Evolutionary conservation across 1,284 basidiomycete genomes (phyloP).

Genomic region (Leccinum subrobustum): DNA sequence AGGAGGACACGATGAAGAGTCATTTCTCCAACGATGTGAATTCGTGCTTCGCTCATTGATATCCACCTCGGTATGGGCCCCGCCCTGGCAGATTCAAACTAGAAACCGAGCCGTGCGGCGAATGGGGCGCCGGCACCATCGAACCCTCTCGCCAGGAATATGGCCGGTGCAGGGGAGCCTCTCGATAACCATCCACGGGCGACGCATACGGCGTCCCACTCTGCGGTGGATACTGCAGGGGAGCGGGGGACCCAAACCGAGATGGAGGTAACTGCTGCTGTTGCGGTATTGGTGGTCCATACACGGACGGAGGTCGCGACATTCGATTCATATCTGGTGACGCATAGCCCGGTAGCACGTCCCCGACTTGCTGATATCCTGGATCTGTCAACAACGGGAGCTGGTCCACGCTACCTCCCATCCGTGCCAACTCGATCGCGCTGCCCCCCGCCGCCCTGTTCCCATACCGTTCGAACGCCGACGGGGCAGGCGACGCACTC

Average conservation of each 20-base stretch:
- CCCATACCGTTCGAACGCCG: conserved; percentile 56
- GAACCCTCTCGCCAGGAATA: conserved; percentile 26
- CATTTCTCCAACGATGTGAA: conserved; percentile 3
- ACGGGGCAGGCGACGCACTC: conserved; percentile 45
- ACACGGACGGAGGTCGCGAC: conserved; percentile 31
- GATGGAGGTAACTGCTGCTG: conserved; percentile 4
- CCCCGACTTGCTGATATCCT: conserved; percentile 28
- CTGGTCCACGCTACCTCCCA: conserved; percentile 43
- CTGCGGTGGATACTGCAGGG: conserved; percentile 31
- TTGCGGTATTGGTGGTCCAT: conserved; percentile 22
- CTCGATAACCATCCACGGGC: conserved; percentile 33
- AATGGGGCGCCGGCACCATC: background rate
- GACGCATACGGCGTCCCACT: conserved; percentile 25
- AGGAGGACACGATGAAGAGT: conserved; percentile 1
- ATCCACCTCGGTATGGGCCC: conserved; percentile 39
- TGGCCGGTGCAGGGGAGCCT: conserved; percentile 53
- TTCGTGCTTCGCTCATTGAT: background rate
- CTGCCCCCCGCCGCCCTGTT: conserved; percentile 38
- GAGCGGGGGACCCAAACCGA: conserved; percentile 17
- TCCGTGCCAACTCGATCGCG: conserved; percentile 56
- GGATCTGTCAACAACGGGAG: conserved; percentile 50
- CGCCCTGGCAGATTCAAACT: conserved; percentile 32
- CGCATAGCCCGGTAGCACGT: conserved; percentile 25
- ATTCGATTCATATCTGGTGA: conserved; percentile 19
- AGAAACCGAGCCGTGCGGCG: conserved; percentile 16